A percentile compares a stretch with the other conserved stretches of the same genome.
Conservation (phyloP, 1,284 basidiomycete genomes). For the Blastosporella zonata region DNA sequence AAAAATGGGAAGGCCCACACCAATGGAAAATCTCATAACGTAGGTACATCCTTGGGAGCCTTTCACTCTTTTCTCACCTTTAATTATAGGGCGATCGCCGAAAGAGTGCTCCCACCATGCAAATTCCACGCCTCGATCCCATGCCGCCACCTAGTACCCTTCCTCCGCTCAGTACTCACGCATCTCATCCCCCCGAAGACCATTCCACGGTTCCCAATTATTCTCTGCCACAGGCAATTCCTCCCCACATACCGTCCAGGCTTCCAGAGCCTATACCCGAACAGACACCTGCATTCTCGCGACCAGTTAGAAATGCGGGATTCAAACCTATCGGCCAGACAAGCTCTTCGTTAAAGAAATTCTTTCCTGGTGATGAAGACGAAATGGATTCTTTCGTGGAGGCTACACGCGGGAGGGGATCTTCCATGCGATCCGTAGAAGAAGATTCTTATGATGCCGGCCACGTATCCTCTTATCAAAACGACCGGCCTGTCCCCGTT, state of each 20-base stretch:
- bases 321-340: constrained; percentile 63
- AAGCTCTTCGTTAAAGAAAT: constrained; percentile 62
- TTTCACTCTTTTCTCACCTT: background rate
- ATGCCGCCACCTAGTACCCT: constrained; percentile 29
- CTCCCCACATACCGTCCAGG: constrained; percentile 2
- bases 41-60: constrained; percentile 12
- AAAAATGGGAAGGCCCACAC: constrained; percentile 20
- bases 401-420: background rate
- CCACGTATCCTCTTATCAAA: background rate
- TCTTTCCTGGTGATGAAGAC: constrained; percentile 73
- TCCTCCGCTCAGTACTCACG: constrained; percentile 16
- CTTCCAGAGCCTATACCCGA: constrained; percentile 12
- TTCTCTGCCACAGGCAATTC: constrained; percentile 1
- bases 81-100: constrained; percentile 14
- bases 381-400: constrained; percentile 40
- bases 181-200: constrained; percentile 9
- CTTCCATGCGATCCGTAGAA: constrained; percentile 4
- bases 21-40: constrained; percentile 36
- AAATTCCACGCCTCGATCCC: constrained; percentile 18
- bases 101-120: constrained; percentile 10
- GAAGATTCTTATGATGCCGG: background rate
- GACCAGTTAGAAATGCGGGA: constrained; percentile 41
- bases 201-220: constrained; percentile 1
- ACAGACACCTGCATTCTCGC: constrained; percentile 16
- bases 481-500: constrained; percentile 1